phyloP scores from a whole-genome alignment of 768 basidiomycete genomes.

The Leccinum aurantiacum region DNA sequence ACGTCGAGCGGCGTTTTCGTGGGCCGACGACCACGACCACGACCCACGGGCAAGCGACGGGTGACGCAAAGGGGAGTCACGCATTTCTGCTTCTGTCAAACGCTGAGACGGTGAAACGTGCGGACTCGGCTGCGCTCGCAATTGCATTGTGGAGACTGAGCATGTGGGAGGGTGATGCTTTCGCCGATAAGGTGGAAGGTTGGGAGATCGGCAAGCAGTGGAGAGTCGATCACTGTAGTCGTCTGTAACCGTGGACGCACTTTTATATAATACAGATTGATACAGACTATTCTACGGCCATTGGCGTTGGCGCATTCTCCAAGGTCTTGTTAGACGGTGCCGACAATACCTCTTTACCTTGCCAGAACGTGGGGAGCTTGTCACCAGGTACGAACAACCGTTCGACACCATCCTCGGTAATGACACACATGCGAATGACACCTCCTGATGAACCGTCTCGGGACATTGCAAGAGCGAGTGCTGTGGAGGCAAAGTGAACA shows the following conservation, averaged over 20 bases:
- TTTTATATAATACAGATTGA: not conserved
- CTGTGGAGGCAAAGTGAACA: conserved; percentile 41
- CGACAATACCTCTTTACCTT: conserved; percentile 72
- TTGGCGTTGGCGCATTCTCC: conserved; percentile 36
- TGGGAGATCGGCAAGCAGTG: conserved; percentile 41
- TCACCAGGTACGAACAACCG: conserved; percentile 90
- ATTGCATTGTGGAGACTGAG: conserved; percentile 77
- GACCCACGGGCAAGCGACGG: conserved; percentile 3
- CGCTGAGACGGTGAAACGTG: conserved; percentile 46
- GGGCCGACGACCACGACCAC: not conserved
- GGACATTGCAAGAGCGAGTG: conserved; percentile 93
- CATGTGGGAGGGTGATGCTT: conserved; percentile 65
- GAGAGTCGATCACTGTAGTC: conserved; percentile 20
- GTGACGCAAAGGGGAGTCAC: conserved; percentile 55
- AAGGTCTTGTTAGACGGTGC: conserved; percentile 24
- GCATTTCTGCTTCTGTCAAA: conserved; percentile 67
- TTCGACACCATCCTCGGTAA: conserved; percentile 90
- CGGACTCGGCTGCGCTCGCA: conserved; percentile 62
- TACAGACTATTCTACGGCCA: conserved; percentile 44
- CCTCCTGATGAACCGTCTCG: conserved; percentile 98
- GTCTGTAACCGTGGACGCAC: conserved; percentile 3
- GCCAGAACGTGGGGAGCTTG: conserved; percentile 87
- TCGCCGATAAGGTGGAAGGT: conserved; percentile 9
- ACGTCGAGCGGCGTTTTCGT: conserved; percentile 42
- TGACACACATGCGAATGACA: conserved; percentile 95